Conservation (phyloP, 2,329 filamentous ascomycete species). For the Tothia fuscella region DNA sequence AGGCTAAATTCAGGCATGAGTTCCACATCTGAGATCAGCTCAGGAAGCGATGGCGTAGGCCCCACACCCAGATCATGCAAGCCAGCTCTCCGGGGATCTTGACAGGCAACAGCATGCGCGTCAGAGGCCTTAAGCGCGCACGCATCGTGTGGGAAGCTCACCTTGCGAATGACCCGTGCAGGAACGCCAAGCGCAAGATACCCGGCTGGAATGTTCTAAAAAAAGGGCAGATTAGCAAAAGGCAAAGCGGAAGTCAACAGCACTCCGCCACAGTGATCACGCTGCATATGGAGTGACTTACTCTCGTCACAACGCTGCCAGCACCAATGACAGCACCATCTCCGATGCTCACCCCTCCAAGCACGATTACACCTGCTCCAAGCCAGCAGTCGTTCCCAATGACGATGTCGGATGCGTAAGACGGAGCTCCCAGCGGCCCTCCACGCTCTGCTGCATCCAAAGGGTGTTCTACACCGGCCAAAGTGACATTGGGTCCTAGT, state of each 20-base stretch:
- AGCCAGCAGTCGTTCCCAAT: constrained; percentile 47
- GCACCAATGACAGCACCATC: constrained; percentile 41
- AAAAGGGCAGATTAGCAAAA: constrained; percentile 1
- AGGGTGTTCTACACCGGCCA: constrained; percentile 9
- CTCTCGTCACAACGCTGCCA: constrained; percentile 38
- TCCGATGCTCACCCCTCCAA: constrained; percentile 43
- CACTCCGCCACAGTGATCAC: too few relatives aligned
- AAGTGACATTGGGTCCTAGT: constrained; percentile 7
- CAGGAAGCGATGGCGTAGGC: too few relatives aligned
- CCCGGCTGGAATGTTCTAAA: constrained; percentile 21
- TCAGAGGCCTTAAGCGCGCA: too few relatives aligned
- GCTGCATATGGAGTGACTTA: constrained; percentile 8
- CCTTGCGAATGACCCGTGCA: constrained; percentile 14
- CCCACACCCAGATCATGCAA: too few relatives aligned
- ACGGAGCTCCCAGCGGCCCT: constrained; percentile 47
- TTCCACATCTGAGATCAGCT: too few relatives aligned
- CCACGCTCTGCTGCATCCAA: constrained; percentile 58
- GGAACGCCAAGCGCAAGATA: constrained; percentile 6
- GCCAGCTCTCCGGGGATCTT: too few relatives aligned
- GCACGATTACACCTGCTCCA: constrained; percentile 37
- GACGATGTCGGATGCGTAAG: constrained; percentile 32
- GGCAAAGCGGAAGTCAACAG: background rate
- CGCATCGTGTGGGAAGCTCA: too few relatives aligned
- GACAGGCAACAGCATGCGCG: too few relatives aligned
- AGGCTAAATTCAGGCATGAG: too few relatives aligned